These are phyloP conservation scores for Allomyces javanicus DNA, from an alignment of 192 early-diverging fungal genomes.

Conservation along the genomic window DNA sequence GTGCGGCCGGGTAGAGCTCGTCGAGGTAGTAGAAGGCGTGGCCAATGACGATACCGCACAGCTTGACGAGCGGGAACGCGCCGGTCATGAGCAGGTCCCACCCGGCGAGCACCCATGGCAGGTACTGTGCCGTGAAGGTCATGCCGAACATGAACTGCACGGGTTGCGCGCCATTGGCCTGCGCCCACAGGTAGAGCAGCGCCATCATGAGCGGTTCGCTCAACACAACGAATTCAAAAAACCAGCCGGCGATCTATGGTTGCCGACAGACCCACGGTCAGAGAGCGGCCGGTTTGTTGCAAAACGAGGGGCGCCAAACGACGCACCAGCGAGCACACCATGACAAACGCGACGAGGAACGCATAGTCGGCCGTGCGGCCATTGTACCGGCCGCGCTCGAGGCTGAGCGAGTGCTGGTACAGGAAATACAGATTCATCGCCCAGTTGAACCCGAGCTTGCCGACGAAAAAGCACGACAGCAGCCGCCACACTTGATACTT, in stretches of 20 bases:
- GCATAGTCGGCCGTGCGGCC: slow-evolving; percentile 59
- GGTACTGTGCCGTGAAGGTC: slow-evolving; percentile 46
- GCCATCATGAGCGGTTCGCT: slow-evolving; percentile 33
- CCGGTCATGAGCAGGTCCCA: slow-evolving; percentile 28
- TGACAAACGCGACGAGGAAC: slow-evolving; percentile 47
- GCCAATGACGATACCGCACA: slow-evolving; percentile 43
- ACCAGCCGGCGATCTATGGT: slow-evolving; percentile 8
- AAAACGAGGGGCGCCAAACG: neutral
- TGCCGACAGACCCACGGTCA: no score
- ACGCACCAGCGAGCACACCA: slow-evolving; percentile 23
- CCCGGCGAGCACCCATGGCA: slow-evolving; percentile 51
- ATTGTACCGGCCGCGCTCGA: slow-evolving; percentile 46
- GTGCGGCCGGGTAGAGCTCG: slow-evolving; percentile 37
- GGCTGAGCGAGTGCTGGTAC: slow-evolving; percentile 44
- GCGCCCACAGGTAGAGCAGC: slow-evolving; percentile 54
- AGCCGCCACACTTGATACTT: slow-evolving; percentile 58
- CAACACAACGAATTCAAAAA: slow-evolving; percentile 13
- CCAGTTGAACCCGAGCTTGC: slow-evolving; percentile 28
- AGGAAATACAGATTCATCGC: slow-evolving; percentile 54
- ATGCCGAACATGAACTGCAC: slow-evolving; percentile 59
- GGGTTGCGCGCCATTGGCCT: slow-evolving; percentile 5
- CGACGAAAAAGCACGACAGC: slow-evolving; percentile 41
- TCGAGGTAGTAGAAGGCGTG: slow-evolving; percentile 58
- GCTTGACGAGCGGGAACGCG: slow-evolving; percentile 20
- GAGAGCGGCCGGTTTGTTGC: no score